Evolutionary conservation across 1,284 basidiomycete genomes (phyloP).

Genomic region (Pterulicium gracile): DNA sequence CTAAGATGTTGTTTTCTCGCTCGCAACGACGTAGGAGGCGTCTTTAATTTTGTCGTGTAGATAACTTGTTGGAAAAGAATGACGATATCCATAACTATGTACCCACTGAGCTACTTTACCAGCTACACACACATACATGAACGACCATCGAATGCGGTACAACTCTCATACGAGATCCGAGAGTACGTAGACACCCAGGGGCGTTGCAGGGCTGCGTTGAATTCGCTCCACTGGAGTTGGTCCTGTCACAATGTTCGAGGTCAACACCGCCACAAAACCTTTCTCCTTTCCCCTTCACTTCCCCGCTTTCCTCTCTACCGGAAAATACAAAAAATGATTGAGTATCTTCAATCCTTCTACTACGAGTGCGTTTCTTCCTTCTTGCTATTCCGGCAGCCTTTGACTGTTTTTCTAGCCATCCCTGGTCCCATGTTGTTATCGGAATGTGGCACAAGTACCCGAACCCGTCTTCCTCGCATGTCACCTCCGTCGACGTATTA

Average conservation of each 20-base stretch:
- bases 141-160: too few species aligned
- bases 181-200: too few species aligned
- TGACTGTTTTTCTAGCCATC: slow-evolving; percentile 42
- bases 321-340: slow-evolving; percentile 6
- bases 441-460: slow-evolving; percentile 95
- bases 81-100: too few species aligned
- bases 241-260: neutral
- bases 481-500: slow-evolving; percentile 83
- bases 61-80: too few species aligned
- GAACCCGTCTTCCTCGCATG: slow-evolving; percentile 87
- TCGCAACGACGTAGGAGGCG: too few species aligned
- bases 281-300: neutral
- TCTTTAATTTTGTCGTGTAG: too few species aligned
- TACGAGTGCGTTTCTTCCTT: slow-evolving; percentile 22
- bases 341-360: slow-evolving; percentile 18
- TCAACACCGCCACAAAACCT: neutral
- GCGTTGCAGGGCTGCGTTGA: too few species aligned
- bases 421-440: slow-evolving; percentile 79
- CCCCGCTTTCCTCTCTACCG: neutral
- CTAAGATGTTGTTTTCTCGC: slow-evolving; percentile 13
- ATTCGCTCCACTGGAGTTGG: too few species aligned
- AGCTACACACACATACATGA: too few species aligned
- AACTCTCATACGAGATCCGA: too few species aligned
- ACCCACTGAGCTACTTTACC: too few species aligned
- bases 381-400: neutral